These are phyloP conservation scores for Tetrapisispora pingtungensis DNA, from an alignment of 805 yeast genomes.

Conservation along the genomic window DNA sequence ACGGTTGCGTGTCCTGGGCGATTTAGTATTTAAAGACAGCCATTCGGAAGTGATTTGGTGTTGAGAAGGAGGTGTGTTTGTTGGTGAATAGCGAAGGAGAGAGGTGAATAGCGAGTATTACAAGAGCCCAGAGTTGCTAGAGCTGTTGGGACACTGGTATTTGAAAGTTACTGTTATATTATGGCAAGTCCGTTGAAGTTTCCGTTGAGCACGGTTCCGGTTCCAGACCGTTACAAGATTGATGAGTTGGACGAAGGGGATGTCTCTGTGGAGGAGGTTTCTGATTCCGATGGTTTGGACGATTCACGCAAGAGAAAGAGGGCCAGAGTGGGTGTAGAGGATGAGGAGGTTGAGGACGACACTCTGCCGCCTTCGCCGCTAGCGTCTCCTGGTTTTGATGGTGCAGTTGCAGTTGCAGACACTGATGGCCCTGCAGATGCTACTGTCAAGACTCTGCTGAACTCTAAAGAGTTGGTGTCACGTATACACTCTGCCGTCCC, in stretches of 20 bases:
- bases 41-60: too few species aligned
- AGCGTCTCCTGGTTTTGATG: constrained; percentile 23
- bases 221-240: neutral
- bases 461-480: neutral
- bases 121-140: too few species aligned
- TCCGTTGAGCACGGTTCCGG: neutral
- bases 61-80: too few species aligned
- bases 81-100: too few species aligned
- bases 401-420: neutral
- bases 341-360: constrained; percentile 10
- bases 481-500: constrained; percentile 3
- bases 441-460: neutral
- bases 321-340: neutral
- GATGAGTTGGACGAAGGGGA: neutral
- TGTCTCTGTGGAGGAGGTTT: neutral
- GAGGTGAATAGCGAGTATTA: too few species aligned
- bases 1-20: too few species aligned
- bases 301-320: neutral
- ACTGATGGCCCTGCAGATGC: neutral
- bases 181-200: neutral
- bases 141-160: too few species aligned
- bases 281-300: neutral
- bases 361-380: constrained; percentile 26
- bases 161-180: too few species aligned
- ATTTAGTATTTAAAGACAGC: too few species aligned